These are phyloP conservation scores for Dactylorhiza incarnata DNA, from an alignment of 106 monocot genomes.

Conservation along the genomic window DNA sequence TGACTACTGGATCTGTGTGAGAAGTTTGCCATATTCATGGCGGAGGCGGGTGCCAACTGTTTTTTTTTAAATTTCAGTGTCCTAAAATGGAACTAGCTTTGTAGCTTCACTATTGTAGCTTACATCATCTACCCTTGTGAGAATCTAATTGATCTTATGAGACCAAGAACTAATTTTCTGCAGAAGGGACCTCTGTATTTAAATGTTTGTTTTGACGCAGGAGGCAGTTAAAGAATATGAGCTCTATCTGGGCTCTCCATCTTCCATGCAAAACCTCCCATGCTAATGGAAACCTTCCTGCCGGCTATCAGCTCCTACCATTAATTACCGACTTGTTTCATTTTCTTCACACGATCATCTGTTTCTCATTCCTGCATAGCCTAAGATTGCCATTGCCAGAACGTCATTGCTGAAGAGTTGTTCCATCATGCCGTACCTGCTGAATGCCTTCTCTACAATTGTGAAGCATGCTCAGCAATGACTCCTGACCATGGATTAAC, in stretches of 20 bases:
- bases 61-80: neutral
- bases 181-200: slow-evolving; percentile 12
- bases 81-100: neutral
- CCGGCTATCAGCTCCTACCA: slow-evolving; percentile 40
- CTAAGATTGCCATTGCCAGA: slow-evolving; percentile 40
- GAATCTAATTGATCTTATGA: neutral
- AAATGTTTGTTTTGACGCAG: slow-evolving; percentile 84
- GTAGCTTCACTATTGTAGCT: neutral
- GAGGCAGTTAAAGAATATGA: slow-evolving; percentile 46
- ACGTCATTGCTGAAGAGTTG: slow-evolving; percentile 31
- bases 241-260: slow-evolving; percentile 52
- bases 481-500: slow-evolving; percentile 46
- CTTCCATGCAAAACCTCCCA: slow-evolving; percentile 39
- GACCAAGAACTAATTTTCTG: neutral
- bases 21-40: neutral
- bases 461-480: slow-evolving; percentile 48
- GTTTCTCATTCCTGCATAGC: slow-evolving; percentile 32
- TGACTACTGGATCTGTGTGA: neutral
- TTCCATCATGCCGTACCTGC: slow-evolving; percentile 40
- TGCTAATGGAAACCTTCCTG: slow-evolving; percentile 48
- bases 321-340: slow-evolving; percentile 43
- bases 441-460: slow-evolving; percentile 24
- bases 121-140: neutral
- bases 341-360: slow-evolving; percentile 45
- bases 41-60: neutral